A percentile compares a stretch with the other conserved stretches of the same genome.
phyloP scores from a whole-genome alignment of 768 basidiomycete species.

The Panaeolus papilionaceus region DNA sequence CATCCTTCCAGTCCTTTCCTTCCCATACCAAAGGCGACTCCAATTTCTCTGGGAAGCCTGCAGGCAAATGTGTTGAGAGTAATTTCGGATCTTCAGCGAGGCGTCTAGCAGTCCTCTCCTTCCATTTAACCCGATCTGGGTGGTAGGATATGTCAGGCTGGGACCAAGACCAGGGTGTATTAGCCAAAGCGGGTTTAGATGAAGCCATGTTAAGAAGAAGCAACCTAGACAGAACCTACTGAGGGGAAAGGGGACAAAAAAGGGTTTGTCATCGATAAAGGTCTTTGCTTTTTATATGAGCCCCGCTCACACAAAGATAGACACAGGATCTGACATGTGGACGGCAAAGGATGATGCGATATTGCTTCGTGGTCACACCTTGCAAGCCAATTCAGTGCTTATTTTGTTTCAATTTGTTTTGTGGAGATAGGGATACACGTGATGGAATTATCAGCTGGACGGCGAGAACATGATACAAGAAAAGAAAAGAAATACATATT shows the following conservation, averaged over 20 bases:
- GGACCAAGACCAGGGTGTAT: slow-evolving; percentile 17
- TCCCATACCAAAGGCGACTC: slow-evolving; percentile 49
- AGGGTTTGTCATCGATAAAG: slow-evolving; percentile 2
- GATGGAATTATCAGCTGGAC: slow-evolving; percentile 7
- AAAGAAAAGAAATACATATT: neutral
- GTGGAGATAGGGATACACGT: slow-evolving; percentile 1
- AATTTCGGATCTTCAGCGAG: slow-evolving; percentile 41
- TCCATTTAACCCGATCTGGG: slow-evolving; percentile 45
- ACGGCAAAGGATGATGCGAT: slow-evolving; percentile 7
- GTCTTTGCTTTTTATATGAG: neutral
- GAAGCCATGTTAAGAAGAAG: slow-evolving; percentile 5
- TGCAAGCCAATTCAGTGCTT: slow-evolving; percentile 4
- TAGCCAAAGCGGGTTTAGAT: neutral
- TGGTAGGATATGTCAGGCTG: slow-evolving; percentile 48
- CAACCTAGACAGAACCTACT: neutral
- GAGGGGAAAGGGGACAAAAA: neutral
- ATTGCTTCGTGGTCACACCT: slow-evolving; percentile 8
- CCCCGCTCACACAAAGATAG: slow-evolving; percentile 9
- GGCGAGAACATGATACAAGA: neutral
- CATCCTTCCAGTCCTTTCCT: slow-evolving; percentile 47
- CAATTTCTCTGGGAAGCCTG: slow-evolving; percentile 42
- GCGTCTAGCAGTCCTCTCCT: slow-evolving; percentile 41
- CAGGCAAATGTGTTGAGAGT: slow-evolving; percentile 34
- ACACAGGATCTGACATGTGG: slow-evolving; percentile 2
- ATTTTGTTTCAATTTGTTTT: neutral